A percentile compares a stretch with the other conserved stretches of the same genome.
These are phyloP conservation scores for Brasenia schreberi DNA, from an alignment of 164 flowering plant genomes.

Conservation along the genomic window DNA sequence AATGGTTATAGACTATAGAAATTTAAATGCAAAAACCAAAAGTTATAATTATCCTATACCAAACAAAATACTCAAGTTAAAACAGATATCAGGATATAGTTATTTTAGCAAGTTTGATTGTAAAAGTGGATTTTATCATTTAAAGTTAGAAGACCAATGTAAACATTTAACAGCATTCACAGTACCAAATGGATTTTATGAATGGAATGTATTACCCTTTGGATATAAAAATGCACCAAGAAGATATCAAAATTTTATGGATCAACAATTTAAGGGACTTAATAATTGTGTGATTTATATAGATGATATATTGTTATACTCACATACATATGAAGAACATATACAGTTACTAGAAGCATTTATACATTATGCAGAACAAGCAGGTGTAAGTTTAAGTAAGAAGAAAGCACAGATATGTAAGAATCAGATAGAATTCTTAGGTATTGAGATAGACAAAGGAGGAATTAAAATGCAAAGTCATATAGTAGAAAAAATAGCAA, in stretches of 20 bases:
- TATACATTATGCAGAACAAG: too few relatives aligned
- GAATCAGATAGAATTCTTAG: neutral
- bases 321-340: constrained; percentile 1
- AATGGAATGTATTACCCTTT: constrained; percentile 4
- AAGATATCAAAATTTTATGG: constrained; percentile 2
- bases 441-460: neutral
- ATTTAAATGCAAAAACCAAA: neutral
- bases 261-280: neutral
- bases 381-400: neutral
- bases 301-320: neutral
- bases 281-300: constrained; percentile 1
- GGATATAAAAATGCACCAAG: neutral
- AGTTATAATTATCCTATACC: neutral
- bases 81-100: neutral
- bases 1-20: constrained; percentile 1
- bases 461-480: too few relatives aligned
- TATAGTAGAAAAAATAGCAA: too few relatives aligned
- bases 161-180: neutral
- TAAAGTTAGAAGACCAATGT: neutral
- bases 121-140: constrained; percentile 2
- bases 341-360: neutral
- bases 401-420: neutral
- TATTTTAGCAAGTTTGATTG: neutral
- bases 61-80: neutral
- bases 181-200: constrained; percentile 1